A percentile compares a stretch with the other conserved stretches of the same genome.
Conservation (phyloP, 2,329 filamentous ascomycete species). For the Chaetothyriales sp. region DNA sequence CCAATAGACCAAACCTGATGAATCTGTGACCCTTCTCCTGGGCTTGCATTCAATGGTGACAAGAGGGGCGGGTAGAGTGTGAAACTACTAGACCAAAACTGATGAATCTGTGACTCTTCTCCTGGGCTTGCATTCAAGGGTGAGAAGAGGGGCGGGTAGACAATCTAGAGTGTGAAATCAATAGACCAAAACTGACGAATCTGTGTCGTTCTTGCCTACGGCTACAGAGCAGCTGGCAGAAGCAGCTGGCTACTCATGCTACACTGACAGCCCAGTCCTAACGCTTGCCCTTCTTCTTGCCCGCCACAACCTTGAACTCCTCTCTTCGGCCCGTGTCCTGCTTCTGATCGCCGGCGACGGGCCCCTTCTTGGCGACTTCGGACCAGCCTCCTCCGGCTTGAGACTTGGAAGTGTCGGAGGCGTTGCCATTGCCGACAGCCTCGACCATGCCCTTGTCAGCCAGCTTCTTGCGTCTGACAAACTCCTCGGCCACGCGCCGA, state of each 20-base stretch:
- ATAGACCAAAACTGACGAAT: no score
- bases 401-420: constrained; percentile 27
- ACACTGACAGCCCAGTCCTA: neutral
- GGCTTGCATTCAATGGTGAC: no score
- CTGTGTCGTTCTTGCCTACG: neutral
- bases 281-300: constrained; percentile 64
- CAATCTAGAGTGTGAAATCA: no score
- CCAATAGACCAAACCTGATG: no score
- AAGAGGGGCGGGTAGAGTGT: no score
- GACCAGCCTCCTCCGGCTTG: constrained; percentile 71
- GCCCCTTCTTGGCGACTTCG: constrained; percentile 91
- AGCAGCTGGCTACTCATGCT: neutral
- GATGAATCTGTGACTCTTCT: no score
- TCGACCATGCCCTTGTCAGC: constrained; percentile 83
- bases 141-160: no score
- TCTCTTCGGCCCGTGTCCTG: constrained; percentile 27
- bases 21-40: no score
- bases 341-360: constrained; percentile 33
- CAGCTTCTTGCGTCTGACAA: constrained; percentile 79
- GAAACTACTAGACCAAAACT: no score
- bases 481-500: constrained; percentile 86
- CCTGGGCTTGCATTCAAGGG: no score
- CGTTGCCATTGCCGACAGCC: constrained; percentile 33
- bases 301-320: constrained; percentile 75
- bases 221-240: no score